A percentile compares a stretch with the other conserved stretches of the same genome.
These are phyloP conservation scores for Jacaranda mimosifolia DNA, from an alignment of 257 asterid species.

Conservation along the genomic window DNA sequence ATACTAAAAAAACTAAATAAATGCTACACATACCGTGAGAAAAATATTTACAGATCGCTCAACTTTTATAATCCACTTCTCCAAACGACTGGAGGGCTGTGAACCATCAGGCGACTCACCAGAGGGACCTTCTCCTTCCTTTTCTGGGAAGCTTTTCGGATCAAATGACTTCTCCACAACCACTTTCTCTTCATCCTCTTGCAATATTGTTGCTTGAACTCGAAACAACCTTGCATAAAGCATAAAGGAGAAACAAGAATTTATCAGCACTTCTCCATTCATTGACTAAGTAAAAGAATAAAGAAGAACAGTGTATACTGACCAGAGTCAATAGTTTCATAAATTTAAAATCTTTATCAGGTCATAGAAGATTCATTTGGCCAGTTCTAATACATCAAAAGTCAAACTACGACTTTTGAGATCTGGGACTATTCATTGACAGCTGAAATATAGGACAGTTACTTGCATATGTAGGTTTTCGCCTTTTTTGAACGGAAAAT, in stretches of 20 bases:
- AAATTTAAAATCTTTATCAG: background rate
- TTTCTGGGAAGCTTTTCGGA: slow-evolving; percentile 63
- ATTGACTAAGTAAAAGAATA: background rate
- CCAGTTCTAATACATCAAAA: slow-evolving; percentile 4
- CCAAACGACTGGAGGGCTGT: slow-evolving; percentile 55
- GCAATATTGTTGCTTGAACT: slow-evolving; percentile 70
- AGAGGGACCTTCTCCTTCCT: slow-evolving; percentile 52
- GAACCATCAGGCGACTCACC: slow-evolving; percentile 52
- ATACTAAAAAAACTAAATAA: slow-evolving; percentile 11
- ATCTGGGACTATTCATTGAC: background rate
- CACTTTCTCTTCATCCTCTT: slow-evolving; percentile 81
- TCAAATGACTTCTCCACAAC: slow-evolving; percentile 74
- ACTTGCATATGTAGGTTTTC: background rate
- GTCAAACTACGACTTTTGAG: slow-evolving; percentile 5
- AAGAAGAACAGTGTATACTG: background rate
- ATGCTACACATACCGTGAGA: slow-evolving; percentile 65
- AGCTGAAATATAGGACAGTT: slow-evolving; percentile 8
- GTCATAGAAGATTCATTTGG: slow-evolving; percentile 23
- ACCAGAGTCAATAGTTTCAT: background rate
- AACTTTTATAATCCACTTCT: slow-evolving; percentile 70
- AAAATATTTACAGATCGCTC: slow-evolving; percentile 92
- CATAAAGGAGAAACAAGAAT: slow-evolving; percentile 8
- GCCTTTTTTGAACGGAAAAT: slow-evolving; percentile 4
- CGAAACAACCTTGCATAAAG: slow-evolving; percentile 39
- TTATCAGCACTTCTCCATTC: background rate